A percentile compares a stretch with the other conserved stretches of the same genome.
Evolutionary conservation across 805 yeast genomes (phyloP).

Genomic region (Pichia gijzeniarum): DNA sequence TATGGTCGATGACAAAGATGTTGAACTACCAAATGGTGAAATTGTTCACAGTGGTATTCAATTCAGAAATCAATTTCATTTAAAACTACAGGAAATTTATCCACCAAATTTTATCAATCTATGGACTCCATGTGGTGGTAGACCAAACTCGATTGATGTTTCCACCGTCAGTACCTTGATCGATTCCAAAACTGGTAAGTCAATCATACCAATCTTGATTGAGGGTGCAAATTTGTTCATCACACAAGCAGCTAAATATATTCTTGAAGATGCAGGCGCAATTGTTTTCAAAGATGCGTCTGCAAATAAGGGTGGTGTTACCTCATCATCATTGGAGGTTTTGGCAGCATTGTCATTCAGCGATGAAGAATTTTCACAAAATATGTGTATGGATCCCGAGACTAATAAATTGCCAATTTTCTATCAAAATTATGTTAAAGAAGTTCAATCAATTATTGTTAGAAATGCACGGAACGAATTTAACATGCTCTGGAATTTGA

Average conservation of each 20-base stretch:
- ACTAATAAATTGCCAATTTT: conserved; percentile 58
- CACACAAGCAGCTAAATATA: conserved; percentile 87
- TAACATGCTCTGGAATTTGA: conserved; percentile 77
- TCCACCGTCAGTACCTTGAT: conserved; percentile 70
- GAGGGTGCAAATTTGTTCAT: conserved; percentile 97
- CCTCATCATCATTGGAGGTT: conserved; percentile 93
- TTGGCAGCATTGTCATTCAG: conserved; percentile 88
- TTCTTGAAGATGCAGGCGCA: conserved; percentile 81
- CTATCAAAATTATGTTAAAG: conserved; percentile 75
- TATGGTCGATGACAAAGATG: conserved; percentile 77
- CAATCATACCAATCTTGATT: conserved; percentile 78
- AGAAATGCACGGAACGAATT: conserved; percentile 81
- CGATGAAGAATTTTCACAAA: conserved; percentile 69
- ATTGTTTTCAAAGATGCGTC: conserved; percentile 91
- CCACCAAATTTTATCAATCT: conserved; percentile 58
- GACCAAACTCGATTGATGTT: conserved; percentile 93
- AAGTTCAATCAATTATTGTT: conserved; percentile 72
- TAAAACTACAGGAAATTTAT: conserved; percentile 58
- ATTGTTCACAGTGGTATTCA: conserved; percentile 75
- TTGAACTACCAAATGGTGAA: conserved; percentile 70
- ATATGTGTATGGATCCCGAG: conserved; percentile 67
- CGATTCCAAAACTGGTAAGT: conserved; percentile 67
- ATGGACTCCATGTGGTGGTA: conserved; percentile 98
- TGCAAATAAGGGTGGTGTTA: conserved; percentile 97
- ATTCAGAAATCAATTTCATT: conserved; percentile 88